A percentile compares a stretch with the other conserved stretches of the same genome.
Conservation (phyloP, 148 eudicot genomes). For the Amaranthus hypochondriacus region DNA sequence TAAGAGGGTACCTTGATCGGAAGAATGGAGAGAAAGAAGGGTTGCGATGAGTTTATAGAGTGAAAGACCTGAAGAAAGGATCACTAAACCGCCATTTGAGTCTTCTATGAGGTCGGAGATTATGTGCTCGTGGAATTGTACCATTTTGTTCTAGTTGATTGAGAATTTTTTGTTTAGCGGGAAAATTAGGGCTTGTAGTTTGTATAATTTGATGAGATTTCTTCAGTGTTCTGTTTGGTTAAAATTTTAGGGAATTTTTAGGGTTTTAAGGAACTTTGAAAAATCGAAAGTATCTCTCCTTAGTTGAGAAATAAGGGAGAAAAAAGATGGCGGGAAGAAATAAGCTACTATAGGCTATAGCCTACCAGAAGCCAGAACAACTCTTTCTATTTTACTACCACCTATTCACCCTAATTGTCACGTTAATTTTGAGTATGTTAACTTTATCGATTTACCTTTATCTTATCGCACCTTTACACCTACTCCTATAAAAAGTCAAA, state of each 20-base stretch:
- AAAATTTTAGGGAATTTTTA: neutral
- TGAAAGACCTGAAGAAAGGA: slow-evolving; percentile 74
- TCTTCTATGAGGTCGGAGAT: slow-evolving; percentile 83
- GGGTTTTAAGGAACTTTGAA: slow-evolving; percentile 10
- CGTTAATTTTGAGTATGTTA: too few species aligned
- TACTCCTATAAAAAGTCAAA: too few species aligned
- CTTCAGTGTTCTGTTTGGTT: neutral
- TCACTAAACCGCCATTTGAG: slow-evolving; percentile 64
- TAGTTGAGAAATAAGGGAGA: slow-evolving; percentile 3
- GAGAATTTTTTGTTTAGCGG: neutral
- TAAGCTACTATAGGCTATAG: too few species aligned
- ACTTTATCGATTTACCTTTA: too few species aligned
- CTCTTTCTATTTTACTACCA: too few species aligned
- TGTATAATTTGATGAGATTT: neutral
- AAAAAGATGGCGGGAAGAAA: slow-evolving; percentile 23
- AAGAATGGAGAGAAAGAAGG: slow-evolving; percentile 61
- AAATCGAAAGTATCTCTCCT: neutral
- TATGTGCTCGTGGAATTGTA: slow-evolving; percentile 74
- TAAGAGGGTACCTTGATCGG: slow-evolving; percentile 63
- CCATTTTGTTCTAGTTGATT: slow-evolving; percentile 42
- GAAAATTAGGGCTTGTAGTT: neutral
- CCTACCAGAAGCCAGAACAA: too few species aligned
- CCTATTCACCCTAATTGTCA: too few species aligned
- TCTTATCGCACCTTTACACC: too few species aligned
- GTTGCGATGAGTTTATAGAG: slow-evolving; percentile 62